Conservation (phyloP, 495 filamentous ascomycete species). For the Penicillium paxilli region DNA sequence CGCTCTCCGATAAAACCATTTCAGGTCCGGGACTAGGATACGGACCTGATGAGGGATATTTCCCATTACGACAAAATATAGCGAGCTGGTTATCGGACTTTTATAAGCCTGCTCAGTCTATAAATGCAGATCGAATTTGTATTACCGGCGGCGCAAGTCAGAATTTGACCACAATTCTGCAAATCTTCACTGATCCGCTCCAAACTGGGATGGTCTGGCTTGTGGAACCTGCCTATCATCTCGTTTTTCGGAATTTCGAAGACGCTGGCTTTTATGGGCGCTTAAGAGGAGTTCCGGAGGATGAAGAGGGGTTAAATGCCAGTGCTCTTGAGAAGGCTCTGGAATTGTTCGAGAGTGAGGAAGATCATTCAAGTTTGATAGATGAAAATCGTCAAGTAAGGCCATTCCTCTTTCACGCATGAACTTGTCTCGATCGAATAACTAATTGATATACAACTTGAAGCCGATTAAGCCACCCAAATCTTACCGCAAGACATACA, state of each 20-base stretch:
- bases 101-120: constrained; percentile 38
- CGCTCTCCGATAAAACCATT: constrained; percentile 52
- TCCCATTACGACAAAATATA: constrained; percentile 56
- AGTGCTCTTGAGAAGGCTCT: constrained; percentile 31
- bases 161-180: constrained; percentile 58
- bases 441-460: background rate
- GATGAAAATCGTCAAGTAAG: no score
- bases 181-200: constrained; percentile 63
- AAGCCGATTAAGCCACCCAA: constrained; percentile 24
- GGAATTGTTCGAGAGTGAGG: constrained; percentile 5
- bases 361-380: background rate
- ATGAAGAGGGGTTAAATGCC: constrained; percentile 63
- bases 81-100: constrained; percentile 59
- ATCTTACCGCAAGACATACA: constrained; percentile 58
- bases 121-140: constrained; percentile 54
- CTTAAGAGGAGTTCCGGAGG: constrained; percentile 61
- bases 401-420: no score
- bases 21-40: constrained; percentile 60
- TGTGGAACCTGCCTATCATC: constrained; percentile 66
- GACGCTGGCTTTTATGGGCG: constrained; percentile 57
- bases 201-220: constrained; percentile 66
- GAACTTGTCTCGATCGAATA: no score
- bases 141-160: constrained; percentile 70
- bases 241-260: constrained; percentile 66
- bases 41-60: constrained; percentile 68